Evolutionary conservation across 1,284 basidiomycete genomes (phyloP), one percentile per base, ranked within the genome.

Genomic region (Leccinum solheimii): DNA sequence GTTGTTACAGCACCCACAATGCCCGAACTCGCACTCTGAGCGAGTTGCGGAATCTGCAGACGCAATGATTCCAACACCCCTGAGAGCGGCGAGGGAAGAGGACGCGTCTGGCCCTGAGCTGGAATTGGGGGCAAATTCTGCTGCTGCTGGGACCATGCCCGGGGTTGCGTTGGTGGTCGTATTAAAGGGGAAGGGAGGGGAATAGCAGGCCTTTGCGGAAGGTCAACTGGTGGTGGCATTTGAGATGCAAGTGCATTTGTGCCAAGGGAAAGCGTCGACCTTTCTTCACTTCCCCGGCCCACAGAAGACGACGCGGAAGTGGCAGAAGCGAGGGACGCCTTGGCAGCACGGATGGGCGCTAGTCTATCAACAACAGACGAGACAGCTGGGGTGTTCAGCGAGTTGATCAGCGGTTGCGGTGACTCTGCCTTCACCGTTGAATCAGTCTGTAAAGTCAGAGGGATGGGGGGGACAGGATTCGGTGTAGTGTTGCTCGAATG

Each of bases 261-360:
- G 9, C 36, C 55, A 23, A 49, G 51, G 32, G 10, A n/a, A 26
- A 26, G 5, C 3, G 26, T 40, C n/a, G 5, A 3, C 50, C 14
- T 34, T 7, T 9, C 10, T 34, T 69, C 67, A 4, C 14, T 40
- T 13, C 10, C 34, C 13, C 30, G 51, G 30, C 14, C 57, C 53
- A 38, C 55, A 51, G 61, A 58, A 19, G 64, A 56, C 54, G 66
- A 62, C 14, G 21, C 1, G 23, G 57, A 48, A 34, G 48, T 14
- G 45, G 56, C 40, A 32, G 68, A 60, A 21, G 30, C 26, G 23
- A 73, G 61, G 3, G 68, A 62, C 2, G 73, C 74, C 56, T 76
- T 73, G 5, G 64, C 72, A 26, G 75, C 75, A 27, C 72, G 74
- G 59, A 73, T 75, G 38, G 72, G 72, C 6, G 75, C 72, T 9